Conservation (phyloP, 257 asterid genomes). For the Rauvolfia tetraphylla region DNA sequence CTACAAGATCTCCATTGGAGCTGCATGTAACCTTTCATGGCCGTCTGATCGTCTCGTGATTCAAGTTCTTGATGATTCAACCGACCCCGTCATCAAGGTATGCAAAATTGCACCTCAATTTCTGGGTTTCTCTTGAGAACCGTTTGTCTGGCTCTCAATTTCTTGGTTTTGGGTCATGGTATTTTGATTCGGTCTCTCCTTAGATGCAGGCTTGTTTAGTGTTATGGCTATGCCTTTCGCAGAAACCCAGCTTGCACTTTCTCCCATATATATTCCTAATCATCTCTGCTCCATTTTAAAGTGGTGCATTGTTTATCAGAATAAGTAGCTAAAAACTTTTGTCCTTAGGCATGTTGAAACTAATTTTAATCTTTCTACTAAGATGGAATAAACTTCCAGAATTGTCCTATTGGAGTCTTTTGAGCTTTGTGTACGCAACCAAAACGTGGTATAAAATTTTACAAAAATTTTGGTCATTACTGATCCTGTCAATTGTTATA, state of each 20-base stretch:
- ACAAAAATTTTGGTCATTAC: background rate
- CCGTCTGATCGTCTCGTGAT: slow-evolving; percentile 86
- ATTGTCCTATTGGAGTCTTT: background rate
- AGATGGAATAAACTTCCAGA: background rate
- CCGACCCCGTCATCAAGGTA: slow-evolving; percentile 72
- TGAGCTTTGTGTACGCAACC: background rate
- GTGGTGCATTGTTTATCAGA: background rate
- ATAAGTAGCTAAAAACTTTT: background rate
- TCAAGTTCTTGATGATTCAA: slow-evolving; percentile 91
- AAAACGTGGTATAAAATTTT: background rate
- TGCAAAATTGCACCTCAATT: background rate
- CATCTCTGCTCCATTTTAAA: background rate
- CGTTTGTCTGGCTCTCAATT: background rate
- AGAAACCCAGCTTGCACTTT: slow-evolving; percentile 12
- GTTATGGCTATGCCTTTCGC: background rate
- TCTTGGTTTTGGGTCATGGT: background rate
- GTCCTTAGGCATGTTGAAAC: background rate
- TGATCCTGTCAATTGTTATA: slow-evolving; percentile 21
- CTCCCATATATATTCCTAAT: slow-evolving; percentile 11
- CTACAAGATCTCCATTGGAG: slow-evolving; percentile 93
- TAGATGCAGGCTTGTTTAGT: slow-evolving; percentile 10
- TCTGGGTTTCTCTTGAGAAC: background rate
- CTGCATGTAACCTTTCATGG: slow-evolving; percentile 94
- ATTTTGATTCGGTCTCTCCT: background rate
- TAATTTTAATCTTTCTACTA: background rate